A percentile compares a stretch with the other conserved stretches of the same genome.
Evolutionary conservation across 768 basidiomycete species (phyloP).

Genomic region (Porphyrellus cyaneotinctus): DNA sequence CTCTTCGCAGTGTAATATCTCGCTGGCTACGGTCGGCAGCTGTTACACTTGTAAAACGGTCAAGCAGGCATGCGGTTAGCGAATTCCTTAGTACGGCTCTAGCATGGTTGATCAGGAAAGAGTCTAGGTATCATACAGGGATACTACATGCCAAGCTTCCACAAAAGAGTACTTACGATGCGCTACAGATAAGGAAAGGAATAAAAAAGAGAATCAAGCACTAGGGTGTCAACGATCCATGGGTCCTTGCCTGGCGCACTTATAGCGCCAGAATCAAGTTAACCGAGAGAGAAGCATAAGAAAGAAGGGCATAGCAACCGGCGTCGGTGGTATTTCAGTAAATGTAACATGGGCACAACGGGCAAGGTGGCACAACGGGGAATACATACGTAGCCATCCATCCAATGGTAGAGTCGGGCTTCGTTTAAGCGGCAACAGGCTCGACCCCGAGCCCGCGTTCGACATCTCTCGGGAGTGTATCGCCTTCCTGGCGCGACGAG

Average conservation of each 20-base stretch:
- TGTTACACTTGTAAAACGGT: too few relatives aligned
- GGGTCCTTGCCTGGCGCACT: background rate
- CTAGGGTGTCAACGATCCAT: background rate
- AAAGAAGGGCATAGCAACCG: background rate
- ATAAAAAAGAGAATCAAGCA: background rate
- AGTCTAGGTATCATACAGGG: background rate
- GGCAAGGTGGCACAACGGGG: background rate
- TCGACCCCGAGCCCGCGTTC: conserved; percentile 22
- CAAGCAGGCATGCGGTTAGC: too few relatives aligned
- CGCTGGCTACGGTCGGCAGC: too few relatives aligned
- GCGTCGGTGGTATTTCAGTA: background rate
- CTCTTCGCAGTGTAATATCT: too few relatives aligned
- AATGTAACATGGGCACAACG: background rate
- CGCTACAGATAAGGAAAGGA: background rate
- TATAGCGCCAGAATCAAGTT: background rate
- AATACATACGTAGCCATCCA: background rate
- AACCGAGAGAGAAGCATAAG: background rate
- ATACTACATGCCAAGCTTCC: background rate
- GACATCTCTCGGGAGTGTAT: conserved; percentile 29
- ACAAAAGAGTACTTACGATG: background rate
- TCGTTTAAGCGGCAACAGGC: conserved; percentile 8
- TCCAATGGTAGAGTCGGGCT: background rate
- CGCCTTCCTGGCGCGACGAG: conserved; percentile 17
- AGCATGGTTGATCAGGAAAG: too few relatives aligned
- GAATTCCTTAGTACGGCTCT: too few relatives aligned